Conservation (phyloP, 1,284 basidiomycete genomes). For the Ustilago cynodontis region DNA sequence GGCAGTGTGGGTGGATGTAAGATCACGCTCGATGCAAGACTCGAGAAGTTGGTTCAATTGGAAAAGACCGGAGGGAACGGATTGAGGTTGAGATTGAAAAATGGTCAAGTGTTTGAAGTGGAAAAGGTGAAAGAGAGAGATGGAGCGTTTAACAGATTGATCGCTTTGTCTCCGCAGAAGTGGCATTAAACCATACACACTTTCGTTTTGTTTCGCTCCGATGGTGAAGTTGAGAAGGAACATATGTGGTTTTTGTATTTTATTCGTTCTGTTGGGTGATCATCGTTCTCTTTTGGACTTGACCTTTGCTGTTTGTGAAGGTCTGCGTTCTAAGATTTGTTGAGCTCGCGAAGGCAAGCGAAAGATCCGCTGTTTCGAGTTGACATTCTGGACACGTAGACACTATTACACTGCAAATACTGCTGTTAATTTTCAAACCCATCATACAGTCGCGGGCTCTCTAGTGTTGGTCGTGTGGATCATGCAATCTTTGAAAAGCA, state of each 20-base stretch:
- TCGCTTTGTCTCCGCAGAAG: constrained; percentile 38
- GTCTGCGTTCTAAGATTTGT: too few species aligned
- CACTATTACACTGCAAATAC: background rate
- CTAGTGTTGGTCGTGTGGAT: constrained; percentile 48
- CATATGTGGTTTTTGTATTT: background rate
- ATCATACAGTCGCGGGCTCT: too few species aligned
- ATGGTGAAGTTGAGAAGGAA: background rate
- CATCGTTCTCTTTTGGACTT: too few species aligned
- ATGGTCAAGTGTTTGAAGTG: constrained; percentile 21
- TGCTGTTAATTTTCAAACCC: too few species aligned
- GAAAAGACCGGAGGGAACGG: constrained; percentile 9
- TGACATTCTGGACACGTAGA: too few species aligned
- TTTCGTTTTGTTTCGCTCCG: background rate
- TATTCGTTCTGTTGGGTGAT: background rate
- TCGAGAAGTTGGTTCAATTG: constrained; percentile 32
- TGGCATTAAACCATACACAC: constrained; percentile 24
- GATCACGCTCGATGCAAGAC: constrained; percentile 29
- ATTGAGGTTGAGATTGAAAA: constrained; percentile 29
- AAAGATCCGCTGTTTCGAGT: too few species aligned
- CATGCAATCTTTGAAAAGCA: constrained; percentile 75
- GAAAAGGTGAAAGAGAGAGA: constrained; percentile 26
- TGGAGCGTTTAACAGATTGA: constrained; percentile 33
- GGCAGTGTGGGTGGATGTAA: constrained; percentile 1
- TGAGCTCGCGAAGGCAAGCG: too few species aligned
- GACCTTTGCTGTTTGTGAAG: too few species aligned